These are phyloP conservation scores for Colletotrichum zoysiae DNA, from an alignment of 2,329 filamentous ascomycete species.

Conservation along the genomic window DNA sequence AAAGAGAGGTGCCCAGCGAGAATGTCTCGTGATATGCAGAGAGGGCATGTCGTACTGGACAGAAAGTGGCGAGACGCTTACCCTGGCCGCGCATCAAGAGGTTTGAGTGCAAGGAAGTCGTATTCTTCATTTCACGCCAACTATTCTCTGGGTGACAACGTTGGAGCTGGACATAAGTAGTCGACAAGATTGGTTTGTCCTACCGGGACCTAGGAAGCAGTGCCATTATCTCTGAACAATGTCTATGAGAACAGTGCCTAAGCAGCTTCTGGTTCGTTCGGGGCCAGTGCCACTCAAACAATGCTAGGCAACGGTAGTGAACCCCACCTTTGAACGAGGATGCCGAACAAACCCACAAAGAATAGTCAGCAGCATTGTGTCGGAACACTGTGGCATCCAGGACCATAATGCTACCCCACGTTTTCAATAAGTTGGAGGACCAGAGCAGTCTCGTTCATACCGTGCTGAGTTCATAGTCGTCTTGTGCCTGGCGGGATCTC, in stretches of 20 bases:
- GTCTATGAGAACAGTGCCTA: background rate
- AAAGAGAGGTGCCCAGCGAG: background rate
- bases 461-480: constrained; percentile 31
- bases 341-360: constrained; percentile 11
- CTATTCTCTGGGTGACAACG: too few relatives aligned
- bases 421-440: background rate
- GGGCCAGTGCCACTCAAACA: background rate
- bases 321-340: background rate
- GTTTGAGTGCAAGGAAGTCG: too few relatives aligned
- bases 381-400: background rate
- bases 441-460: background rate
- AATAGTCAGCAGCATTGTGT: background rate
- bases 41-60: background rate
- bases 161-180: background rate
- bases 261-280: constrained; percentile 12
- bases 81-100: background rate
- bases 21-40: background rate
- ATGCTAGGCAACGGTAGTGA: background rate
- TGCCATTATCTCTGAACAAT: constrained; percentile 7
- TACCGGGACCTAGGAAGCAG: background rate
- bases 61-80: background rate
- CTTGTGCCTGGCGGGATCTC: constrained; percentile 39
- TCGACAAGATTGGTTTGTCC: background rate
- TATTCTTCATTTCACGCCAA: background rate
- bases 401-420: background rate